phyloP scores from a whole-genome alignment of 2,329 filamentous ascomycete species.

The Sporothrix pallida region DNA sequence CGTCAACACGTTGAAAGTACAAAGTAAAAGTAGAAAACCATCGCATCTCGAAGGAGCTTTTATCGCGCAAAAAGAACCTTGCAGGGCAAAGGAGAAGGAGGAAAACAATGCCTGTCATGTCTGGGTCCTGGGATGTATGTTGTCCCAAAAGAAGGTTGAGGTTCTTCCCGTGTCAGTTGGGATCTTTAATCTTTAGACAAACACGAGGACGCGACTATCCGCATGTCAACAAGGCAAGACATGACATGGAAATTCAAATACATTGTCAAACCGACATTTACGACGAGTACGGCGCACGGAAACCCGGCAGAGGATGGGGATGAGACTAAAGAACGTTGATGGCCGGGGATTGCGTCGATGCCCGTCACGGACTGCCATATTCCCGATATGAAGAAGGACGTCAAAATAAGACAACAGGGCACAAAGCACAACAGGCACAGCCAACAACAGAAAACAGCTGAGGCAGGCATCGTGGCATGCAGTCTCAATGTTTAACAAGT shows the following conservation, averaged over 20 bases:
- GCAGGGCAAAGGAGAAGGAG: not conserved
- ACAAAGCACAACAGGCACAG: no score
- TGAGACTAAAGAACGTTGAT: not conserved
- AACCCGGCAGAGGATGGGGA: not conserved
- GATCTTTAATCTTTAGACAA: not conserved
- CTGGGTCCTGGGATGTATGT: not conserved
- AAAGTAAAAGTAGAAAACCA: no score
- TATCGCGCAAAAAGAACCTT: constrained; percentile 7
- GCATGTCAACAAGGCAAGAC: not conserved
- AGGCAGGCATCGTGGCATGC: not conserved
- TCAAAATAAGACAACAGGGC: not conserved
- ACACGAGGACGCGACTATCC: not conserved
- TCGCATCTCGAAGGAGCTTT: not conserved
- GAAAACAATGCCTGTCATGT: not conserved
- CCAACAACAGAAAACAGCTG: no score
- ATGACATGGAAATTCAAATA: no score
- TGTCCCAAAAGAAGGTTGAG: not conserved
- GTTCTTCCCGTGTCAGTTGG: not conserved
- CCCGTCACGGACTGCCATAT: constrained; percentile 3
- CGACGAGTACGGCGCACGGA: not conserved
- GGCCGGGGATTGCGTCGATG: not conserved
- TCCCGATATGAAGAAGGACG: not conserved
- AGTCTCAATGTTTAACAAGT: not conserved
- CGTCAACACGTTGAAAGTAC: not conserved
- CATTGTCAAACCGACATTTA: not conserved